Conservation (phyloP, 1,139 yeast genomes). For the Magnusiomyces tetraspermus region DNA sequence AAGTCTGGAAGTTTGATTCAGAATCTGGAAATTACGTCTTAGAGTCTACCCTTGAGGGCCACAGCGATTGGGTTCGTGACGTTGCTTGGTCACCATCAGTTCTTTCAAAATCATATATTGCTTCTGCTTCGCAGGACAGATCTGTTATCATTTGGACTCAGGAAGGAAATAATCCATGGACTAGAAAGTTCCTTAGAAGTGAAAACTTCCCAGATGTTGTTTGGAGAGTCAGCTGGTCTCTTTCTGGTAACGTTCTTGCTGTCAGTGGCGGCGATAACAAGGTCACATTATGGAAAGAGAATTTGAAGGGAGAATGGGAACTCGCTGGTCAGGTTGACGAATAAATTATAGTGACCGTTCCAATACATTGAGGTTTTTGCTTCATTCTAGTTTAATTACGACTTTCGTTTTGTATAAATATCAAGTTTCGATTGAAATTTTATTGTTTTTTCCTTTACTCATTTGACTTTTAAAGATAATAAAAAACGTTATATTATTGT, state of each 20-base stretch:
- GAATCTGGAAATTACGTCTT: conserved; percentile 50
- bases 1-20: conserved; percentile 73
- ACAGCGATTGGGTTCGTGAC: conserved; percentile 96
- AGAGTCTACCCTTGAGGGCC: conserved; percentile 79
- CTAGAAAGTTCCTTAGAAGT: conserved; percentile 53
- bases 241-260: conserved; percentile 91
- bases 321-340: conserved; percentile 90
- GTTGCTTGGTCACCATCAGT: conserved; percentile 97
- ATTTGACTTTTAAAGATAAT: no score
- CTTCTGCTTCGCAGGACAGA: conserved; percentile 97
- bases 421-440: no score
- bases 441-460: no score
- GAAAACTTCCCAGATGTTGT: conserved; percentile 93
- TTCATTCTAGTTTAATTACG: no score
- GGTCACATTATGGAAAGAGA: conserved; percentile 95
- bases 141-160: conserved; percentile 92
- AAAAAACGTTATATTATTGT: no score
- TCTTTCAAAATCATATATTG: conserved; percentile 77
- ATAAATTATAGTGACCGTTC: conserved; percentile 33
- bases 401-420: no score
- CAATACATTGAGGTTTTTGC: no score
- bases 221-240: conserved; percentile 98
- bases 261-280: conserved; percentile 94
- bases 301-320: conserved; percentile 90
- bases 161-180: conserved; percentile 68